Conservation (phyloP, 768 basidiomycete species). For the Aureoboletus auriporus region DNA sequence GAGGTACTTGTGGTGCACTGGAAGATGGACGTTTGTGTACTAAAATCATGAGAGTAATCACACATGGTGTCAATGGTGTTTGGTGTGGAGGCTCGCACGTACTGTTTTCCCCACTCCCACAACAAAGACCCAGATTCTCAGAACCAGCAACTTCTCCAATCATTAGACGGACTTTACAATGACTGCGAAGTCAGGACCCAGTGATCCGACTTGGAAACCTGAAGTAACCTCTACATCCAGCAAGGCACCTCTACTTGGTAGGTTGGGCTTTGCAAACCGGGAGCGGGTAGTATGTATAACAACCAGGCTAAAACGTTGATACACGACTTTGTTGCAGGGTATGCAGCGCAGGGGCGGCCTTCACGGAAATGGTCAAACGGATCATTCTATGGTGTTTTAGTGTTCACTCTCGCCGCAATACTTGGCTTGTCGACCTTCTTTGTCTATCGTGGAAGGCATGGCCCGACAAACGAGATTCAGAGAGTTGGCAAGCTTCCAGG, state of each 20-base stretch:
- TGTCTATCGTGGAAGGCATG: constrained; percentile 5
- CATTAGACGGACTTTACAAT: not conserved
- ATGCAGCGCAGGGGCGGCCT: not conserved
- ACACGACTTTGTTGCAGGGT: not conserved
- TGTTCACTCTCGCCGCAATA: constrained; percentile 17
- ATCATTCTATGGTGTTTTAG: constrained; percentile 6
- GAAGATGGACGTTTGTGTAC: no score
- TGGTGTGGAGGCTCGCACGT: no score
- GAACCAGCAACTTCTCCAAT: no score
- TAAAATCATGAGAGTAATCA: no score
- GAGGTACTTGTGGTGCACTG: no score
- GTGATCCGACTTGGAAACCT: not conserved
- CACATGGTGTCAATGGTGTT: no score
- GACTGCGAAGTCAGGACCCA: constrained; percentile 2
- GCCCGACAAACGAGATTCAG: constrained; percentile 3
- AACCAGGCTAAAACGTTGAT: not conserved
- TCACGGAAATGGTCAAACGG: constrained; percentile 3
- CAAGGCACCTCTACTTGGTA: constrained; percentile 19
- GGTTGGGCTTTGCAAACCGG: not conserved
- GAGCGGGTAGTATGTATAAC: no score
- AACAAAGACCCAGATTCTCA: no score
- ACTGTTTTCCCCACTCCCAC: constrained; percentile 4
- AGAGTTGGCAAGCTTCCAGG: constrained; percentile 36
- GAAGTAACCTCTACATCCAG: constrained; percentile 1
- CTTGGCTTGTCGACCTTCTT: constrained; percentile 17